phyloP scores from a whole-genome alignment of 73 alveolate species.

The Tetrahymena malaccensis region DNA sequence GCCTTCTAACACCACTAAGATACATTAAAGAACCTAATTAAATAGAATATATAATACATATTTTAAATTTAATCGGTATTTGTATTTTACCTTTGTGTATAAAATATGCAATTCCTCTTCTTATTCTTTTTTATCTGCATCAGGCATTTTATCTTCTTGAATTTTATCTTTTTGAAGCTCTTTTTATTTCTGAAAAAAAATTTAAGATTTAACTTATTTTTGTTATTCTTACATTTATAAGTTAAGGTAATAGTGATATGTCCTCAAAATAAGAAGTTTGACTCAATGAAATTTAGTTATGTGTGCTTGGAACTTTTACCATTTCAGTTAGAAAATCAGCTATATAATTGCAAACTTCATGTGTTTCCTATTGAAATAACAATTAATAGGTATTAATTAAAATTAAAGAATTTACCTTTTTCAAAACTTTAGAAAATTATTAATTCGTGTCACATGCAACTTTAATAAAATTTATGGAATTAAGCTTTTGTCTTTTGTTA shows the following conservation, averaged over 20 bases:
- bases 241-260: neutral
- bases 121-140: neutral
- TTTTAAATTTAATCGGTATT: neutral
- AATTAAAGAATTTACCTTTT: neutral
- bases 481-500: neutral
- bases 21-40: neutral
- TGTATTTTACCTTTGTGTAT: neutral
- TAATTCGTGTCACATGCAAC: neutral
- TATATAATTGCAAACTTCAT: neutral
- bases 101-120: neutral
- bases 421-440: neutral
- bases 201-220: neutral
- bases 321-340: neutral
- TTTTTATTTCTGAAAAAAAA: neutral
- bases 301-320: neutral
- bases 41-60: neutral
- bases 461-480: neutral
- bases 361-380: neutral
- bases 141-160: neutral
- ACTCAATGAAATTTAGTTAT: neutral
- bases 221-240: neutral
- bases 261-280: neutral
- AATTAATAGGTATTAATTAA: neutral
- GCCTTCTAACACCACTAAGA: neutral
- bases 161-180: neutral